Evolutionary conservation across 805 yeast species (phyloP).

Genomic region (Monosporozyma servazzii): DNA sequence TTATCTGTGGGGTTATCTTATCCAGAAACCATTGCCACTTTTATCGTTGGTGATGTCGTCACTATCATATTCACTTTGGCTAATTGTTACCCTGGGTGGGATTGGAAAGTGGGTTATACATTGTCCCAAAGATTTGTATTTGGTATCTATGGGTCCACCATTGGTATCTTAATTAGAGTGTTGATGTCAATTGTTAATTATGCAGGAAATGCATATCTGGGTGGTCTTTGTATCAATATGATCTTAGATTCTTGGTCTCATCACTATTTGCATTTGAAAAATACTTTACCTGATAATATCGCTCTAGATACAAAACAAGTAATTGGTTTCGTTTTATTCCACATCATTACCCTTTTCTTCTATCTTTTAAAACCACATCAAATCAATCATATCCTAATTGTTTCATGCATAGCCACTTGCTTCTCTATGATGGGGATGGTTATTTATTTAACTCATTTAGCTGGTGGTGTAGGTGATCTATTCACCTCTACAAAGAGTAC

Average conservation of each 20-base stretch:
- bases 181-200: slow-evolving; percentile 40
- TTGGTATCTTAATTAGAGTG: slow-evolving; percentile 36
- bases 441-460: slow-evolving; percentile 27
- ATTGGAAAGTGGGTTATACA: slow-evolving; percentile 43
- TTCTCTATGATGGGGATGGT: slow-evolving; percentile 36
- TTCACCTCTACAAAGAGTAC: slow-evolving; percentile 24
- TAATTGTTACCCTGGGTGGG: slow-evolving; percentile 40
- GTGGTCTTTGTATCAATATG: slow-evolving; percentile 34
- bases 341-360: slow-evolving; percentile 34
- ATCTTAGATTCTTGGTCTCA: slow-evolving; percentile 35
- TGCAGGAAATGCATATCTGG: slow-evolving; percentile 39
- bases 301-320: slow-evolving; percentile 32
- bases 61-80: slow-evolving; percentile 37
- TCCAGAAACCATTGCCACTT: slow-evolving; percentile 38
- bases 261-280: slow-evolving; percentile 29
- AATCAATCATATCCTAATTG: slow-evolving; percentile 31
- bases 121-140: slow-evolving; percentile 38
- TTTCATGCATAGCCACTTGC: slow-evolving; percentile 31
- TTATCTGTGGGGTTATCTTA: slow-evolving; percentile 38
- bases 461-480: slow-evolving; percentile 31
- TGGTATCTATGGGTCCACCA: slow-evolving; percentile 37
- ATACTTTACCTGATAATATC: slow-evolving; percentile 27
- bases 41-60: slow-evolving; percentile 39
- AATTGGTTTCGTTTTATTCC: slow-evolving; percentile 35
- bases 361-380: slow-evolving; percentile 37